Conservation (phyloP, 1,139 yeast genomes). For the Lizanozyma gosingica region DNA sequence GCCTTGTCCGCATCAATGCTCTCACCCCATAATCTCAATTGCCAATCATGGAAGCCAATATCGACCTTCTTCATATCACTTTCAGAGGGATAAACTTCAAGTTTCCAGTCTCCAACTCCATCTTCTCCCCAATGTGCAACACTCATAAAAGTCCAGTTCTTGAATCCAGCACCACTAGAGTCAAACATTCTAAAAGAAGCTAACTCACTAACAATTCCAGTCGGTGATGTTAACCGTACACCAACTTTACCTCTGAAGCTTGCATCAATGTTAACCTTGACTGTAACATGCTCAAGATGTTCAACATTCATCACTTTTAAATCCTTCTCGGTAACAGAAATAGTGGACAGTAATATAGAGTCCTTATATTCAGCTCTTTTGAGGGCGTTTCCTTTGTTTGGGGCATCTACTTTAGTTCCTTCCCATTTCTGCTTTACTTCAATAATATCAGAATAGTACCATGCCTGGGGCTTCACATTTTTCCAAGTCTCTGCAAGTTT, state of each 20-base stretch:
- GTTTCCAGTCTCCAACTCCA: conserved; percentile 76
- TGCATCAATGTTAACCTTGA: conserved; percentile 64
- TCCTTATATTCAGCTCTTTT: conserved; percentile 11
- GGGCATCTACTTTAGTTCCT: conserved; percentile 14
- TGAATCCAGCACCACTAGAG: conserved; percentile 47
- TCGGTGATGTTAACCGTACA: conserved; percentile 63
- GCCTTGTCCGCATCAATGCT: conserved; percentile 56
- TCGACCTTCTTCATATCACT: conserved; percentile 11
- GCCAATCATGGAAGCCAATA: conserved; percentile 61
- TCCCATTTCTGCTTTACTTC: conserved; percentile 15
- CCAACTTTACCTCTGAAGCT: conserved; percentile 62
- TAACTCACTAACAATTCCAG: conserved; percentile 62
- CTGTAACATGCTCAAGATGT: conserved; percentile 67
- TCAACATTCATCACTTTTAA: conserved; percentile 53
- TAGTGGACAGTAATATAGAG: conserved; percentile 27
- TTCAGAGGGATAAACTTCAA: conserved; percentile 36
- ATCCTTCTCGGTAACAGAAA: conserved; percentile 42
- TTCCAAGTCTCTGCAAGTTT: conserved; percentile 70
- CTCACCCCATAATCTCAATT: conserved; percentile 76
- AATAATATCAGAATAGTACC: conserved; percentile 50
- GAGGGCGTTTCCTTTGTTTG: conserved; percentile 10
- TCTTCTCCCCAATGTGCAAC: conserved; percentile 97
- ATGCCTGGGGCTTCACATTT: conserved; percentile 83
- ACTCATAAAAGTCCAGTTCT: conserved; percentile 90
- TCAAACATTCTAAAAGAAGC: conserved; percentile 69